Percentiles rank a stretch among this genome's conserved stretches.
Conservation (phyloP, 352 stramenopile species). For the Pythium rishiriense region DNA sequence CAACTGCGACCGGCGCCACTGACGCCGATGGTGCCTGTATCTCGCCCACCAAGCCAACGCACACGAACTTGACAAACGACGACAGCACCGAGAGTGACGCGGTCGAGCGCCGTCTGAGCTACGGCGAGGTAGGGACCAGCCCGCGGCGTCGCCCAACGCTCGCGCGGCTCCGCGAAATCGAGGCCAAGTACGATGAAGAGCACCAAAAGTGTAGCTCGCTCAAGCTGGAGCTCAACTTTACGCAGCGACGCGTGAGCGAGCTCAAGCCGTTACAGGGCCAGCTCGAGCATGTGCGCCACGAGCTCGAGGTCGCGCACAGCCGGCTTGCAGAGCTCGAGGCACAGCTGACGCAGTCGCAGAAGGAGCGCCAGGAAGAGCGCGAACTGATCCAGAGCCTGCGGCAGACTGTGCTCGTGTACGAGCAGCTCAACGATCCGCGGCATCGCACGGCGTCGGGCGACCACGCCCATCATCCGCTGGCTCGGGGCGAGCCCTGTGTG, state of each 20-base stretch:
- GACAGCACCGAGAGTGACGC: neutral
- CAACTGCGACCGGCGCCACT: neutral
- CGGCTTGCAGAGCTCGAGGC: constrained; percentile 34
- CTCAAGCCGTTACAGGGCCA: constrained; percentile 47
- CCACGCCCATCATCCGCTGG: neutral
- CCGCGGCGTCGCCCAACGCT: constrained; percentile 17
- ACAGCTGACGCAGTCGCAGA: constrained; percentile 25
- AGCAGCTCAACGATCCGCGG: constrained; percentile 53
- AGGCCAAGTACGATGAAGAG: constrained; percentile 54
- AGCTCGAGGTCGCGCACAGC: constrained; percentile 33
- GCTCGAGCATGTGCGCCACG: constrained; percentile 33
- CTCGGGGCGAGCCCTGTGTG: neutral
- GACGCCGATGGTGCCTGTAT: neutral
- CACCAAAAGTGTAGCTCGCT: constrained; percentile 43
- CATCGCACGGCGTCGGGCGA: constrained; percentile 8
- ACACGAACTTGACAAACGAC: neutral
- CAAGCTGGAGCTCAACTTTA: constrained; percentile 51
- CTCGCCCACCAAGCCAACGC: constrained; percentile 5
- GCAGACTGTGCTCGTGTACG: constrained; percentile 59
- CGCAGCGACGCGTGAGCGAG: constrained; percentile 52
- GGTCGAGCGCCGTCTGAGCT: constrained; percentile 4
- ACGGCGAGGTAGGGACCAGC: constrained; percentile 9
- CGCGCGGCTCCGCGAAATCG: constrained; percentile 32
- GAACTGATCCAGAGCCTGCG: constrained; percentile 63
- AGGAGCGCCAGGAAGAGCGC: constrained; percentile 50